Base-by-base conservation (phyloP, 257 asterid species). In the Nyctanthes arbortristis region DNA sequence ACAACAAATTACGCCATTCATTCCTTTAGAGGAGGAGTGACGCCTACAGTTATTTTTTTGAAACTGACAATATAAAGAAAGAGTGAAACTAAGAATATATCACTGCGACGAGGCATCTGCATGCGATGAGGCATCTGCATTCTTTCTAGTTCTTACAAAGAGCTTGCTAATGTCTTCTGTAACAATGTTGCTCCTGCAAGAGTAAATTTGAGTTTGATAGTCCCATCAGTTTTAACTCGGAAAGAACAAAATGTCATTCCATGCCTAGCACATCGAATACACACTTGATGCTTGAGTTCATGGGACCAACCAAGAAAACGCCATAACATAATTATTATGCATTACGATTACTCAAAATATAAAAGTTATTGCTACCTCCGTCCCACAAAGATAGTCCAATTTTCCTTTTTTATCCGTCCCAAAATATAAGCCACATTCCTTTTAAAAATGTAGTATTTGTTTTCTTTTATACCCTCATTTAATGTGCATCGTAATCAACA, bases 131-230 rank as follows among this genome's bases (percentile, higher is more conserved):
- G 89, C 70, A 59, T 73, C 52, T 49, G 74, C 66, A 18, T 60
- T 39, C 81, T 74, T 86, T 78, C n/a, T n/a, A n/a, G n/a, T n/a
- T n/a, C 83, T 82, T 78, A 81, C 89, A 69, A 92, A 92, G 59
- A 92, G 86, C 85, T 88, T 92, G 88, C 78, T 86, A 61, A 92
- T 77, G 83, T 92, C 96, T 78, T 92, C 96, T 0, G 98, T 92
- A 31, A 86, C 98, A 24, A 92, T 62, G 61, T 92, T 92, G 89
- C 96, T 89, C 94, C 96, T 92, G 90, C 73, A 77, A 76, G 67
- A 76, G 43, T 45, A 31, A 5, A 49, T 29, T 55, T 0, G 30
- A 36, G n/a, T n/a, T n/a, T n/a, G n/a, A n/a, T n/a, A n/a, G n/a
- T n/a, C n/a, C n/a, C 34, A 71, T 55, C 35, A 74, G 39, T 66